phyloP scores from a whole-genome alignment of 2,329 filamentous ascomycete genomes.

The Emmonsiellopsis sp. region DNA sequence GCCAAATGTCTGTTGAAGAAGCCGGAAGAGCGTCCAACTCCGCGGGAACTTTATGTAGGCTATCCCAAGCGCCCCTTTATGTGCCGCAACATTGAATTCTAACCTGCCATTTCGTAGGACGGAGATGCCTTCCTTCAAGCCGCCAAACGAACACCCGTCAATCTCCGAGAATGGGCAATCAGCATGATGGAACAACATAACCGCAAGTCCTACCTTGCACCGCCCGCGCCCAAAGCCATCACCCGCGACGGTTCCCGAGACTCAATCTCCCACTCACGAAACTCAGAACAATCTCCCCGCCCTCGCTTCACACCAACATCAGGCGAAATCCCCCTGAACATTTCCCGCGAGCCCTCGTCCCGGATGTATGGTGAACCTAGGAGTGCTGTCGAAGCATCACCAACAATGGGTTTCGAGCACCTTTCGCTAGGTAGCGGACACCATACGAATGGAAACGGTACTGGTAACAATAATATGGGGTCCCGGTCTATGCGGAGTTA shows the following conservation, averaged over 20 bases:
- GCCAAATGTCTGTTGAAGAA: slow-evolving; percentile 90
- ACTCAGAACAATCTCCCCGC: slow-evolving; percentile 28
- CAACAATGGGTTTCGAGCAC: slow-evolving; percentile 33
- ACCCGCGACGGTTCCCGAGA: slow-evolving; percentile 52
- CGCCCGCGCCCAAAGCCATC: slow-evolving; percentile 68
- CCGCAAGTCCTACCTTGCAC: slow-evolving; percentile 84
- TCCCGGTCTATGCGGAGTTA: slow-evolving; percentile 3
- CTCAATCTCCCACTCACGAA: slow-evolving; percentile 28
- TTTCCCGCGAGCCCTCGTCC: slow-evolving; percentile 25
- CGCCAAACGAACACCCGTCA: slow-evolving; percentile 90
- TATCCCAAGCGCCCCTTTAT: neutral
- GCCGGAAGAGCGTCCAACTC: slow-evolving; percentile 79
- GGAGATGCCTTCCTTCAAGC: slow-evolving; percentile 91
- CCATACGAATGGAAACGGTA: neutral
- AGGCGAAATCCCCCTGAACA: slow-evolving; percentile 58
- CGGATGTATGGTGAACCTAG: slow-evolving; percentile 14
- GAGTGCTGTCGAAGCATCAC: slow-evolving; percentile 16
- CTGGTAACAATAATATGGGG: neutral
- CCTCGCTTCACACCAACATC: slow-evolving; percentile 56
- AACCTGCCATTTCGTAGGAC: slow-evolving; percentile 47
- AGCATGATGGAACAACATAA: slow-evolving; percentile 92
- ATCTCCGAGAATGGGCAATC: slow-evolving; percentile 87
- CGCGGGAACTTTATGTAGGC: slow-evolving; percentile 81
- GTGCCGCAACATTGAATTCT: slow-evolving; percentile 12
- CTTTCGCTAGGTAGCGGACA: slow-evolving; percentile 23